Evolutionary conservation across 805 yeast species (phyloP), one percentile per base, ranked within the genome.

Genomic region (Sugiyamaella valdiviana): DNA sequence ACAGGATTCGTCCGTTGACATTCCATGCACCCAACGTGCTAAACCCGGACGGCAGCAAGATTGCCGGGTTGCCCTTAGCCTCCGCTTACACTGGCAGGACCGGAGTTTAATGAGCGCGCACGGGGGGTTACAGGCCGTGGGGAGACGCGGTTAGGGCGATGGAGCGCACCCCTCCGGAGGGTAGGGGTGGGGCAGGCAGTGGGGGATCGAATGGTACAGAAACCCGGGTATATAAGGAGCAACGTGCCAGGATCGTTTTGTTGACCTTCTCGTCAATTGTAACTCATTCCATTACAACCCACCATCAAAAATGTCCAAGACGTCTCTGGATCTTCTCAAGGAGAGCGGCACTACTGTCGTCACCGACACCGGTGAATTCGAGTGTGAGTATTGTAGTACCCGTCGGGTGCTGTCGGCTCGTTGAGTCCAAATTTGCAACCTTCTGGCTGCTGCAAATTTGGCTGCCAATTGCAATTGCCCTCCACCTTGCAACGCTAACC

Each of bases 291-390:
- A 10, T n/a, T 26, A 6, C 32, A 26, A 12, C 9, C 10, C 29
- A 24, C 29, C 29, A 24, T 24, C 29, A 24, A 26, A 26, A 26
- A 26, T 26, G 32, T 26, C 32, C 32, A 26, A 26, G 32, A 26
- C 32, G 5, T 85, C 97, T 49, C 77, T 93, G 66, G 98, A 84
- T 69, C 90, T 84, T 73, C 82, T 93, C 67, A 93, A 91, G 72
- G 89, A 95, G 57, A 69, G 96, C 50, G 98, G 98, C 62, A 93
- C 99, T 60, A 84, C 79, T 59, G 96, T 93, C 65, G 99, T 93
- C 66, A 87, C 99, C 58, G 99, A 93, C 77, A 89, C 98, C 54
- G 99, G 99, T 75, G 99, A 93, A 72, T 93, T 93, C 69, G 97
- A 88, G 71, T 83, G 73, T 69, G 62, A 50, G 73, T 69, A 36